Percentiles rank a stretch among this genome's conserved stretches.
These are phyloP conservation scores for Trichosporon faecale DNA, from an alignment of 1,284 basidiomycete genomes.

Conservation along the genomic window DNA sequence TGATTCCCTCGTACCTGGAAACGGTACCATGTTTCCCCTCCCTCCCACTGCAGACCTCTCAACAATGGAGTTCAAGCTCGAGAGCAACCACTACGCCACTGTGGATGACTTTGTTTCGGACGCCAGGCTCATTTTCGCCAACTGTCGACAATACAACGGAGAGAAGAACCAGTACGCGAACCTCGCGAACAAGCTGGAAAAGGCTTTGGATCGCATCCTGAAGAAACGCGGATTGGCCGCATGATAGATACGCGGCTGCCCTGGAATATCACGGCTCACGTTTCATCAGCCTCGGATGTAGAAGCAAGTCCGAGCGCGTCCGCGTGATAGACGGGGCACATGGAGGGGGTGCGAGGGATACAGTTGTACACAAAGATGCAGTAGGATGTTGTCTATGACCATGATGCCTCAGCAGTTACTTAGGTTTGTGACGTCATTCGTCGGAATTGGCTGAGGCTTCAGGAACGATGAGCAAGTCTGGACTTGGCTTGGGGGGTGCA, in stretches of 20 bases:
- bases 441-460: neutral
- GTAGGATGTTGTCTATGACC: neutral
- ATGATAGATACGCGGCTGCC: neutral
- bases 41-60: constrained; percentile 64
- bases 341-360: neutral
- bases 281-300: neutral
- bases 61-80: constrained; percentile 91
- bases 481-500: neutral
- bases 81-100: constrained; percentile 68
- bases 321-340: neutral
- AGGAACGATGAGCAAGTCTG: constrained; percentile 4
- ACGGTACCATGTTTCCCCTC: neutral
- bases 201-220: constrained; percentile 51
- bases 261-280: neutral
- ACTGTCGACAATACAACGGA: constrained; percentile 87
- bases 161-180: constrained; percentile 80
- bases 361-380: neutral
- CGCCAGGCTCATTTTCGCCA: constrained; percentile 81
- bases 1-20: neutral
- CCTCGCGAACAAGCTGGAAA: constrained; percentile 79
- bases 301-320: neutral
- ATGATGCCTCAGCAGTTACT: neutral
- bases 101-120: constrained; percentile 78
- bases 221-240: constrained; percentile 41
- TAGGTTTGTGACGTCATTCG: neutral